Evolutionary conservation across 169 alveolate species (phyloP).

Genomic region (Pseudocohnilembus persalinus): DNA sequence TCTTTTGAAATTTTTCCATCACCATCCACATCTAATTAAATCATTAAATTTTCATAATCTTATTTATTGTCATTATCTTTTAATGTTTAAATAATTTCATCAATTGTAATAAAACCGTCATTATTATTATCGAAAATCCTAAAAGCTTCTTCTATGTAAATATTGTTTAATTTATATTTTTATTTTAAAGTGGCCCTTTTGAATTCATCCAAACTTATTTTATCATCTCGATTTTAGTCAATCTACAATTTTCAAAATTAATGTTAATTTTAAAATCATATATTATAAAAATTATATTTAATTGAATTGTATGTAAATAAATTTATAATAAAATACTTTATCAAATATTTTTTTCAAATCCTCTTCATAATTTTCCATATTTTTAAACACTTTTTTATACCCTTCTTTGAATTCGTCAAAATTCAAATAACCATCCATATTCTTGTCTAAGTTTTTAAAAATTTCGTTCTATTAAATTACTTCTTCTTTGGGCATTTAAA

Average conservation of each 20-base stretch:
- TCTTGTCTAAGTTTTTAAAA: constrained; percentile 24
- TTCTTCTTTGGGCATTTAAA: constrained; percentile 21
- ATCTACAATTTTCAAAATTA: not conserved
- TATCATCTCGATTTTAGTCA: constrained; percentile 18
- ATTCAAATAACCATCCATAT: constrained; percentile 16
- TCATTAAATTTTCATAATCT: constrained; percentile 61
- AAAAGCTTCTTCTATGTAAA: constrained; percentile 16
- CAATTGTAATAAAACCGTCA: constrained; percentile 28
- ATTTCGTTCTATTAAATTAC: not conserved
- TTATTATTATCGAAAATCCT: constrained; percentile 22
- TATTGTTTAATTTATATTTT: constrained; percentile 7
- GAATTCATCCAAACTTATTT: constrained; percentile 27
- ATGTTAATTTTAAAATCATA: too few relatives aligned
- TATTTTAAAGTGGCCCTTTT: constrained; percentile 19
- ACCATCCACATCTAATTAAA: constrained; percentile 66
- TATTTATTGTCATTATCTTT: not conserved
- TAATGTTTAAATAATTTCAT: not conserved
- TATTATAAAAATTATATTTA: too few relatives aligned
- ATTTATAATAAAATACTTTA: constrained; percentile 11
- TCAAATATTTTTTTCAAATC: constrained; percentile 11
- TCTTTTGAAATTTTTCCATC: constrained; percentile 75
- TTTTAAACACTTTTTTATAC: constrained; percentile 1
- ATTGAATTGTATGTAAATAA: not conserved
- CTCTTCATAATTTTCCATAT: not conserved
- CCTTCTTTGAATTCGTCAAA: constrained; percentile 14